Percentiles rank a stretch among this genome's conserved stretches.
Conservation (phyloP, 2,329 filamentous ascomycete genomes). For the Rhynchosporium graminicola region DNA sequence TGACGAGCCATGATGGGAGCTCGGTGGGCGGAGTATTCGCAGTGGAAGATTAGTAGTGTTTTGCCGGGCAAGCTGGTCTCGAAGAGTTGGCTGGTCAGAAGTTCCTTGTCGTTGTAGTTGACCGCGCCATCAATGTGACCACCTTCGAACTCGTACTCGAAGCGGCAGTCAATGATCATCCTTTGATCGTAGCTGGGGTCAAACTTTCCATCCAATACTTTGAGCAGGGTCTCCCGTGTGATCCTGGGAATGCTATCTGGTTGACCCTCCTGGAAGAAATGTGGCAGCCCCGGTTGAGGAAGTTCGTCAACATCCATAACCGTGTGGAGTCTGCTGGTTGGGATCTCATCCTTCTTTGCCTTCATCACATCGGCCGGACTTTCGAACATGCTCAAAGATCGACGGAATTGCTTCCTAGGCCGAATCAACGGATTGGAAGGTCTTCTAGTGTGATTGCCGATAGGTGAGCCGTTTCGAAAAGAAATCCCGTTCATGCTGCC, state of each 20-base stretch:
- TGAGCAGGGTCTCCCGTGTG: slow-evolving; percentile 74
- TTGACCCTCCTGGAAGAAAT: slow-evolving; percentile 78
- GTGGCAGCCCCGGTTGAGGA: slow-evolving; percentile 74
- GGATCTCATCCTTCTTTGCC: slow-evolving; percentile 64
- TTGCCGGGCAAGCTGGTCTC: slow-evolving; percentile 62
- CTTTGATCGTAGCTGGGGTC: slow-evolving; percentile 74
- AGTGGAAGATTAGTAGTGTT: slow-evolving; percentile 89
- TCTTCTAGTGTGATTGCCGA: slow-evolving; percentile 70
- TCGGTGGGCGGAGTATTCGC: slow-evolving; percentile 96
- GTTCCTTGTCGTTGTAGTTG: slow-evolving; percentile 97
- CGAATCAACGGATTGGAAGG: slow-evolving; percentile 70
- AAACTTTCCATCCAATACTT: slow-evolving; percentile 86
- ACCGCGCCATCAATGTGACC: slow-evolving; percentile 91
- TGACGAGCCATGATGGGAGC: slow-evolving; percentile 96
- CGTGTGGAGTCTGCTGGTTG: slow-evolving; percentile 63
- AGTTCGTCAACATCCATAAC: slow-evolving; percentile 83
- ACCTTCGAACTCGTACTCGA: slow-evolving; percentile 97
- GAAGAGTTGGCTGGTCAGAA: slow-evolving; percentile 79
- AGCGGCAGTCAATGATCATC: slow-evolving; percentile 92
- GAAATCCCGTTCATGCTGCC: slow-evolving; percentile 55
- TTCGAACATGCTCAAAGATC: slow-evolving; percentile 98
- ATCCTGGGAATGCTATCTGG: slow-evolving; percentile 89
- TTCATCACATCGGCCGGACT: slow-evolving; percentile 85
- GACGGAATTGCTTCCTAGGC: slow-evolving; percentile 83
- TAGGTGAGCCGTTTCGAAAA: slow-evolving; percentile 73